Percentiles rank a stretch among this genome's conserved stretches.
phyloP scores from a whole-genome alignment of 768 basidiomycete species.

The Phlebiopsis flavidoalba region DNA sequence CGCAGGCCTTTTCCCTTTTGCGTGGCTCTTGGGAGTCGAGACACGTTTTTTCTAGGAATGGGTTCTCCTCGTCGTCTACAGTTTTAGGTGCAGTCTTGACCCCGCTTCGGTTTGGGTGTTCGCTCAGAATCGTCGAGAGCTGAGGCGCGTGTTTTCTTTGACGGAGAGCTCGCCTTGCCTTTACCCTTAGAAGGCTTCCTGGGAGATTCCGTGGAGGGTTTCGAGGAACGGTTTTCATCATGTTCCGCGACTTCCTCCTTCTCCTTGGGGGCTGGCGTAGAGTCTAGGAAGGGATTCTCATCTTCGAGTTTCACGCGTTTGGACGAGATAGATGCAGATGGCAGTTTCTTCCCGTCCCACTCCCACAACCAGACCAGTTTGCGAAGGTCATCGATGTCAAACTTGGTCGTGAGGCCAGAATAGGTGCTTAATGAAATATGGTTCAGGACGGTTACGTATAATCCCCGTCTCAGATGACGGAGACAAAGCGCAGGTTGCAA shows the following conservation, averaged over 20 bases:
- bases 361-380: slow-evolving; percentile 89
- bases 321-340: slow-evolving; percentile 9
- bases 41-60: slow-evolving; percentile 49
- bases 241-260: slow-evolving; percentile 25
- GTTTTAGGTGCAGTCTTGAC: neutral
- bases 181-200: neutral
- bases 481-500: slow-evolving; percentile 77
- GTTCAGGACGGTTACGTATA: slow-evolving; percentile 73
- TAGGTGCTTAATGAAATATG: slow-evolving; percentile 69
- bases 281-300: slow-evolving; percentile 68
- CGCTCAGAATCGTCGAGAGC: neutral
- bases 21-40: neutral
- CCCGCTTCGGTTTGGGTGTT: neutral
- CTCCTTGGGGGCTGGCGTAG: slow-evolving; percentile 22
- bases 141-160: neutral
- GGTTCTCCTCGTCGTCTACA: slow-evolving; percentile 57
- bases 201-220: neutral
- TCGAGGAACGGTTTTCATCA: slow-evolving; percentile 66
- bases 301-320: slow-evolving; percentile 30
- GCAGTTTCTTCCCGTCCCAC: slow-evolving; percentile 59
- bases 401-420: slow-evolving; percentile 56
- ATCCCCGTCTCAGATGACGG: slow-evolving; percentile 72
- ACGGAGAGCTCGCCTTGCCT: neutral
- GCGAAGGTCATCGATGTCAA: slow-evolving; percentile 63
- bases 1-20: slow-evolving; percentile 3